Evolutionary conservation across 2,329 filamentous ascomycete genomes (phyloP).

Genomic region (Xylaria sp.): DNA sequence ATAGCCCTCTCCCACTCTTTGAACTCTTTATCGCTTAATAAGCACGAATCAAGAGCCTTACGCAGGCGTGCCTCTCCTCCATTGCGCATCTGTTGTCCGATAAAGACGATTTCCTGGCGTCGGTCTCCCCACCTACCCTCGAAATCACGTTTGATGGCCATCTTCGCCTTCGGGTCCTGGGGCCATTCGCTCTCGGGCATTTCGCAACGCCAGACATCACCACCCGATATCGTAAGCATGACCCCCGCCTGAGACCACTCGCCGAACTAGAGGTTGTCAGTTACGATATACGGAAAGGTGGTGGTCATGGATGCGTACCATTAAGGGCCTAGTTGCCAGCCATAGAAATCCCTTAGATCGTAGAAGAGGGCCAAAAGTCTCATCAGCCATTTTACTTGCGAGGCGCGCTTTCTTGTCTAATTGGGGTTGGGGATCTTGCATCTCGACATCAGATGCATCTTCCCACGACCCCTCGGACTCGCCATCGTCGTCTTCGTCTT

Average conservation of each 20-base stretch:
- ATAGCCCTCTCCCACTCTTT: constrained; percentile 42
- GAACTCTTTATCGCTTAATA: constrained; percentile 66
- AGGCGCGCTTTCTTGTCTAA: constrained; percentile 47
- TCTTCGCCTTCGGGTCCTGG: constrained; percentile 53
- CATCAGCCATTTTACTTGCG: constrained; percentile 59
- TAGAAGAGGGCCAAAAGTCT: constrained; percentile 60
- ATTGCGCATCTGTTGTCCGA: constrained; percentile 67
- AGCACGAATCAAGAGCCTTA: constrained; percentile 61
- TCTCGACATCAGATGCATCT: constrained; percentile 26
- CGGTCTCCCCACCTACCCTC: constrained; percentile 70
- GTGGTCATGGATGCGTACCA: constrained; percentile 31
- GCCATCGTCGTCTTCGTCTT: constrained; percentile 31
- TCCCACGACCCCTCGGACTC: constrained; percentile 26
- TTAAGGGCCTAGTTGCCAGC: constrained; percentile 62
- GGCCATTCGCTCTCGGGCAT: constrained; percentile 59
- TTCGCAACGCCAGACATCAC: constrained; percentile 64
- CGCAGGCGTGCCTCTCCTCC: constrained; percentile 50
- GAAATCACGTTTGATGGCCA: constrained; percentile 56
- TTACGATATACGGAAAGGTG: background rate
- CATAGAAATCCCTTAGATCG: constrained; percentile 68
- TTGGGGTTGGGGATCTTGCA: constrained; percentile 37
- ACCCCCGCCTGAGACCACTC: constrained; percentile 69
- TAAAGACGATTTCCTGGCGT: constrained; percentile 75
- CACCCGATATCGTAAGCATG: constrained; percentile 65
- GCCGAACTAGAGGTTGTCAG: constrained; percentile 48